Percentiles rank a stretch among this genome's conserved stretches.
Evolutionary conservation across 306 rosid species (phyloP).

Genomic region (Castanospermum australe): DNA sequence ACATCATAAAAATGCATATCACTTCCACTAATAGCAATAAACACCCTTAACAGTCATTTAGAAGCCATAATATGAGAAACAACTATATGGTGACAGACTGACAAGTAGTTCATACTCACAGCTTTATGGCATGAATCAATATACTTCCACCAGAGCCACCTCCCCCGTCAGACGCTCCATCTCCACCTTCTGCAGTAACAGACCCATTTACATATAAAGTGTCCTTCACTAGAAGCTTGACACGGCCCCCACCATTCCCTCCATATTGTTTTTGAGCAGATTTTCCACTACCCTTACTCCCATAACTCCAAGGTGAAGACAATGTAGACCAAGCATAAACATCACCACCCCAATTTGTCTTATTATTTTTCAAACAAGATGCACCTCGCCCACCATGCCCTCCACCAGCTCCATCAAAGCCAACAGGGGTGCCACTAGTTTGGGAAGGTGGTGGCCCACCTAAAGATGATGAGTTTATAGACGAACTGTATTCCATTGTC

Average conservation of each 20-base stretch:
- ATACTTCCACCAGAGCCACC: slow-evolving; percentile 99
- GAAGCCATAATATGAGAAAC: slow-evolving; percentile 14
- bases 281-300: slow-evolving; percentile 91
- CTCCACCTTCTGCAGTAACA: slow-evolving; percentile 82
- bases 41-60: slow-evolving; percentile 13
- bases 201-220: slow-evolving; percentile 75
- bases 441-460: slow-evolving; percentile 96
- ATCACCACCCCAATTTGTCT: slow-evolving; percentile 98
- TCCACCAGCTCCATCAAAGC: slow-evolving; percentile 92
- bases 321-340: slow-evolving; percentile 96
- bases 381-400: slow-evolving; percentile 99
- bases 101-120: slow-evolving; percentile 65
- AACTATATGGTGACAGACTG: slow-evolving; percentile 17
- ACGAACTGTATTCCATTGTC: slow-evolving; percentile 66
- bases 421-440: slow-evolving; percentile 96
- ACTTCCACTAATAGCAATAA: neutral
- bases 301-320: slow-evolving; percentile 86
- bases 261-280: slow-evolving; percentile 57
- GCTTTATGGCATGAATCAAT: slow-evolving; percentile 64
- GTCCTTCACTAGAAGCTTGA: slow-evolving; percentile 71
- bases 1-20: slow-evolving; percentile 20
- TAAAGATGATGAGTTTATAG: slow-evolving; percentile 73
- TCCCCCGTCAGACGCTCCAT: slow-evolving; percentile 79
- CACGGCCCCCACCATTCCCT: slow-evolving; percentile 96
- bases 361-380: slow-evolving; percentile 71